Conservation (phyloP, 1,284 basidiomycete species). For the Microbotryum silenes-acaulis region DNA sequence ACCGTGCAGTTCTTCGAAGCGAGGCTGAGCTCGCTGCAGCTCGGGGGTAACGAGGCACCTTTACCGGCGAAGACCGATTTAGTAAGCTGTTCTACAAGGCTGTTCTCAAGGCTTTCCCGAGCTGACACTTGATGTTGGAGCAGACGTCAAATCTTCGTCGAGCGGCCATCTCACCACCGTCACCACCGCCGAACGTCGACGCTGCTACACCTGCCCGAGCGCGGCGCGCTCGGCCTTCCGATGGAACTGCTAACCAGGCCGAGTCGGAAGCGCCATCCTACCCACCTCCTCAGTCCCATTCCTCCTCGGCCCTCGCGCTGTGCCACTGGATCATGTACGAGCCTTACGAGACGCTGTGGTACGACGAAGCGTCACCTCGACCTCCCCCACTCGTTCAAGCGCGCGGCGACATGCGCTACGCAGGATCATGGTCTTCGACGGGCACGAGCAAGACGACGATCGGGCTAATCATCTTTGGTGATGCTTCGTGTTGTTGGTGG, state of each 20-base stretch:
- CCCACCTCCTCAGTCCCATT: slow-evolving; percentile 23
- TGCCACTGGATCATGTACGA: slow-evolving; percentile 33
- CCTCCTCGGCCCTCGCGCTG: slow-evolving; percentile 30
- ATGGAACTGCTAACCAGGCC: slow-evolving; percentile 1
- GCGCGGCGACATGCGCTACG: slow-evolving; percentile 28
- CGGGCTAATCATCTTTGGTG: slow-evolving; percentile 28
- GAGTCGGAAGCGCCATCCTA: slow-evolving; percentile 22
- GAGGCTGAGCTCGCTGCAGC: not conserved
- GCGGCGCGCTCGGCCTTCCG: slow-evolving; percentile 14
- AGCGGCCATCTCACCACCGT: not conserved
- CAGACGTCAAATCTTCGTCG: not conserved
- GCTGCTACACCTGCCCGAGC: slow-evolving; percentile 5
- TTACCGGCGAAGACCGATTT: no score
- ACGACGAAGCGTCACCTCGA: not conserved
- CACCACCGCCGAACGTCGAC: not conserved
- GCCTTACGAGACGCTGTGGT: slow-evolving; percentile 11
- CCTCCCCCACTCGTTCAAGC: slow-evolving; percentile 21
- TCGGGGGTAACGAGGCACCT: not conserved
- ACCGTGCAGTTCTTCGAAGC: slow-evolving; percentile 24
- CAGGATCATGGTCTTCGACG: slow-evolving; percentile 17
- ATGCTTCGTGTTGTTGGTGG: slow-evolving; percentile 23
- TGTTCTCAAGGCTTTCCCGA: not conserved
- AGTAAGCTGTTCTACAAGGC: no score
- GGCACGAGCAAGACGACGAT: slow-evolving; percentile 14
- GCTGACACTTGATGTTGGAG: not conserved